Evolutionary conservation across 345 rosid genomes (phyloP).

Genomic region (Litchi chinensis): DNA sequence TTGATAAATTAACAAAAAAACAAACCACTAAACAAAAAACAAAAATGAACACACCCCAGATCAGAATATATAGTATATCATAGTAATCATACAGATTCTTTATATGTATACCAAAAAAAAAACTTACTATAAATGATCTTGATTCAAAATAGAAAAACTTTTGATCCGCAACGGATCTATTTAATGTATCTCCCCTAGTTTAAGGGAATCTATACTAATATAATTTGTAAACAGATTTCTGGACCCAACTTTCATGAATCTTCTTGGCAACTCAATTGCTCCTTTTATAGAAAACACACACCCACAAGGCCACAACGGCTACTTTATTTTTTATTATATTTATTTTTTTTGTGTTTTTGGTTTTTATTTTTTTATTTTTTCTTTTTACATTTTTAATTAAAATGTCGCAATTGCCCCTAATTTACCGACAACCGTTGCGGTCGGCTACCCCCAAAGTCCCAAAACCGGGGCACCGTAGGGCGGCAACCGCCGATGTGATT

Average conservation of each 20-base stretch:
- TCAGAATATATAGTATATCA: background rate
- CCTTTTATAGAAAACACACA: slow-evolving; percentile 44
- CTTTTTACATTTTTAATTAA: slow-evolving; percentile 10
- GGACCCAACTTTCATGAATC: slow-evolving; percentile 1
- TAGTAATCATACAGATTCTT: background rate
- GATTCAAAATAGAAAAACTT: background rate
- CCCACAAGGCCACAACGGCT: slow-evolving; percentile 43
- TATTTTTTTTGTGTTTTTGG: background rate
- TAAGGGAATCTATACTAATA: background rate
- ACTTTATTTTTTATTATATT: slow-evolving; percentile 22
- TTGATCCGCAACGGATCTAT: slow-evolving; percentile 12
- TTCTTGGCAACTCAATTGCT: background rate
- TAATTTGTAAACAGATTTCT: background rate
- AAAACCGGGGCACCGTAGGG: slow-evolving; percentile 52
- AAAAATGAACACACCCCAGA: background rate
- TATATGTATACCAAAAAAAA: background rate
- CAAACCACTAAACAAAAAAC: background rate
- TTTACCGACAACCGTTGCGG: slow-evolving; percentile 57
- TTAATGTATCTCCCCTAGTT: background rate
- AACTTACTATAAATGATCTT: background rate
- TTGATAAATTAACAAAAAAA: background rate
- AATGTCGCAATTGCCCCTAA: slow-evolving; percentile 30
- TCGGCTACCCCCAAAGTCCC: slow-evolving; percentile 37
- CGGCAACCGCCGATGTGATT: slow-evolving; percentile 69
- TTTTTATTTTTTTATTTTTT: background rate